phyloP scores from a whole-genome alignment of 148 eudicot genomes.

The Talinum fruticosum region DNA sequence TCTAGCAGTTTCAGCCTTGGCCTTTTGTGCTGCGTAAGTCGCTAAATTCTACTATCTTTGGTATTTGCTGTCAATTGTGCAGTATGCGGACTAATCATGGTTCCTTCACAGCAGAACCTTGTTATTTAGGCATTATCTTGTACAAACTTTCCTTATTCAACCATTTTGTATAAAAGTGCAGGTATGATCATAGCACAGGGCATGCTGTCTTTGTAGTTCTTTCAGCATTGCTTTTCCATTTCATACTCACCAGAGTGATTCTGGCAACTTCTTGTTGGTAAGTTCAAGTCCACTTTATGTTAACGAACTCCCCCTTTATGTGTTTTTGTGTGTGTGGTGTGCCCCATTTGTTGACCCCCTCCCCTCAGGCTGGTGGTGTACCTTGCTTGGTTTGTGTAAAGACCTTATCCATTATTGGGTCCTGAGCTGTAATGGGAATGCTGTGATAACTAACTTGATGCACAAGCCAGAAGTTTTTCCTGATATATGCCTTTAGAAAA shows the following conservation, averaged over 20 bases:
- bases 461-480: neutral
- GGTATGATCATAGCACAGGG: slow-evolving; percentile 88
- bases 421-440: too few species aligned
- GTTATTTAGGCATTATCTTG: slow-evolving; percentile 1
- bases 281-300: slow-evolving; percentile 17
- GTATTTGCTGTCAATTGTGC: neutral
- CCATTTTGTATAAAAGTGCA: slow-evolving; percentile 35
- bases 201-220: slow-evolving; percentile 79
- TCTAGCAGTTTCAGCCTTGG: slow-evolving; percentile 68
- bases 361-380: too few species aligned
- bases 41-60: slow-evolving; percentile 9
- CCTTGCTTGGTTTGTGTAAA: too few species aligned
- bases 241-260: too few species aligned
- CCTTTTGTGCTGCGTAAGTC: slow-evolving; percentile 96
- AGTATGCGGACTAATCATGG: too few species aligned
- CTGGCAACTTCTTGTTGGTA: slow-evolving; percentile 87
- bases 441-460: too few species aligned
- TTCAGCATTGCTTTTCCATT: slow-evolving; percentile 71
- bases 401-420: too few species aligned
- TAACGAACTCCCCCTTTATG: too few species aligned
- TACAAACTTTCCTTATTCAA: neutral
- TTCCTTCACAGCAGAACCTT: too few species aligned
- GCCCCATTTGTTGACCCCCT: too few species aligned
- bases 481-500: too few species aligned
- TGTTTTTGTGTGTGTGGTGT: too few species aligned